phyloP scores from a whole-genome alignment of 2,329 filamentous ascomycete genomes.

The Leptographium lundbergii region DNA sequence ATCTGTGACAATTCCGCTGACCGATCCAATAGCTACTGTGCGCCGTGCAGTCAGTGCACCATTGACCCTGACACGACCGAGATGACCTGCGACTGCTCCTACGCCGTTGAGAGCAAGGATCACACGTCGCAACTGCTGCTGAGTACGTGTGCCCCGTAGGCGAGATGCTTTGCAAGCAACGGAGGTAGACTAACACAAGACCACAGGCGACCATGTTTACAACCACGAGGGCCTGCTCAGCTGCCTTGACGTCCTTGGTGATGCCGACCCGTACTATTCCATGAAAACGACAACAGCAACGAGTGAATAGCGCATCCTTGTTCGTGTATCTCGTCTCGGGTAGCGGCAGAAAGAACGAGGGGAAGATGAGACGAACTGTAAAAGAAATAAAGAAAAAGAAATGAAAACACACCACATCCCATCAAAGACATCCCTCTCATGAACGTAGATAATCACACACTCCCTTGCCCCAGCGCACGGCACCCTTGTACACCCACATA shows the following conservation, averaged over 20 bases:
- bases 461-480: constrained; percentile 31
- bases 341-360: background rate
- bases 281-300: background rate
- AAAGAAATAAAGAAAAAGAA: background rate
- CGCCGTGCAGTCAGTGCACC: constrained; percentile 9
- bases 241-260: constrained; percentile 3
- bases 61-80: constrained; percentile 5
- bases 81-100: constrained; percentile 8
- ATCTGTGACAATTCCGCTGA: background rate
- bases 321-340: no score
- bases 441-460: constrained; percentile 33
- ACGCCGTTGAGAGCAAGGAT: background rate
- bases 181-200: background rate
- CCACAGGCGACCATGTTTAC: constrained; percentile 6
- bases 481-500: constrained; percentile 42
- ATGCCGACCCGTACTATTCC: background rate
- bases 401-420: background rate
- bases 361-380: background rate
- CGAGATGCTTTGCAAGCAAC: background rate
- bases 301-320: background rate
- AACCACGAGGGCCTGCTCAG: constrained; percentile 5
- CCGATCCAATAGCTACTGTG: constrained; percentile 3
- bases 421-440: background rate
- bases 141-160: background rate
- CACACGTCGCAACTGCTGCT: constrained; percentile 2